A percentile compares a stretch with the other conserved stretches of the same genome.
Conservation (phyloP, 1,139 yeast genomes). For the Protomyces inundatus region DNA sequence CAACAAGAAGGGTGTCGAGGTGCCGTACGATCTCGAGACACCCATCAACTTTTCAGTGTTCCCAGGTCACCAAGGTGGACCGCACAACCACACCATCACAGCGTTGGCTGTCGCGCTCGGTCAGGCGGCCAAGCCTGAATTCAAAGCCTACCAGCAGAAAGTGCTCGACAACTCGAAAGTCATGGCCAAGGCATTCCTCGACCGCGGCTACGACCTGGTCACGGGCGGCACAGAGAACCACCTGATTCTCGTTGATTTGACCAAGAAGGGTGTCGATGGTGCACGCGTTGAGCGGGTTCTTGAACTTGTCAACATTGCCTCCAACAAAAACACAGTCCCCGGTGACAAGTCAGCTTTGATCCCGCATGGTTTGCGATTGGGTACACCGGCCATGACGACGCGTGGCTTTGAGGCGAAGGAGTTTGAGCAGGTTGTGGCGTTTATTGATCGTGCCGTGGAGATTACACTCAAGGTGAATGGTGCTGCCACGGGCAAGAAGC, state of each 20-base stretch:
- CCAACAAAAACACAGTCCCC: slow-evolving; percentile 95
- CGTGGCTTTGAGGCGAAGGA: slow-evolving; percentile 90
- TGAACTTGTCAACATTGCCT: slow-evolving; percentile 91
- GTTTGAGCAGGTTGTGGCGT: slow-evolving; percentile 72
- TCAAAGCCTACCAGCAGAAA: slow-evolving; percentile 80
- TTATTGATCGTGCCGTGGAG: slow-evolving; percentile 77
- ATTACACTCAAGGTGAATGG: slow-evolving; percentile 73
- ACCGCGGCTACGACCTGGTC: slow-evolving; percentile 73
- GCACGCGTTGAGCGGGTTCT: slow-evolving; percentile 95
- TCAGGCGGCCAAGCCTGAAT: slow-evolving; percentile 89
- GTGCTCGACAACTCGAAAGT: slow-evolving; percentile 86
- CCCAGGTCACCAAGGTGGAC: slow-evolving; percentile 99
- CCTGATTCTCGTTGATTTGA: slow-evolving; percentile 80
- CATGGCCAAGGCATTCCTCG: slow-evolving; percentile 66
- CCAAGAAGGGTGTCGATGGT: slow-evolving; percentile 85
- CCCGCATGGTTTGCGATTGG: slow-evolving; percentile 97
- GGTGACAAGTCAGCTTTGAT: slow-evolving; percentile 97
- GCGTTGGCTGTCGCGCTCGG: slow-evolving; percentile 95
- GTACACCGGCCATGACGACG: slow-evolving; percentile 98
- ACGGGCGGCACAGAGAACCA: slow-evolving; percentile 96
- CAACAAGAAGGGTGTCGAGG: slow-evolving; percentile 88
- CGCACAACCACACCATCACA: slow-evolving; percentile 96
- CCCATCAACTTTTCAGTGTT: slow-evolving; percentile 95
- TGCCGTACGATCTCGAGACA: slow-evolving; percentile 83
- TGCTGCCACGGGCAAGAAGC: slow-evolving; percentile 77